Conservation (phyloP, 2,329 filamentous ascomycete genomes). For the Epichloe hybrida region DNA sequence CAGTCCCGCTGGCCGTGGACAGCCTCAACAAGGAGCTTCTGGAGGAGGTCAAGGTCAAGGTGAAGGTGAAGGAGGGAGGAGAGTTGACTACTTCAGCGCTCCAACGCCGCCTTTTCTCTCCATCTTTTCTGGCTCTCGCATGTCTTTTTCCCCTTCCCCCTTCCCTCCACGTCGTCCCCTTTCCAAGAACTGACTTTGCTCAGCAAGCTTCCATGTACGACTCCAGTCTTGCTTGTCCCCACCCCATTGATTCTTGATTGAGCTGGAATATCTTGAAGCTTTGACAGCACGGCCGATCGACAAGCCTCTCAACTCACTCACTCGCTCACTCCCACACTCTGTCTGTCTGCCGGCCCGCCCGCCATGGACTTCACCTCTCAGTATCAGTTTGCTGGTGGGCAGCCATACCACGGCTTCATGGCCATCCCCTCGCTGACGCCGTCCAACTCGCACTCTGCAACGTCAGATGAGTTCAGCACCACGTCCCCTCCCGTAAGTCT, state of each 20-base stretch:
- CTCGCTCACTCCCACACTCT: neutral
- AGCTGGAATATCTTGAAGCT: neutral
- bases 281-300: neutral
- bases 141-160: neutral
- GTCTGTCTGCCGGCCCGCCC: neutral
- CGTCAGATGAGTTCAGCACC: conserved; percentile 5
- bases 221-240: neutral
- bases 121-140: neutral
- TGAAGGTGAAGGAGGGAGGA: neutral
- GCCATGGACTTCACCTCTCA: conserved; percentile 38
- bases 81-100: neutral
- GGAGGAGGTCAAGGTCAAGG: too few species aligned
- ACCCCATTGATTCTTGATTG: neutral
- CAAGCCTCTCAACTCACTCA: neutral
- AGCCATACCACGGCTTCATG: conserved; percentile 41
- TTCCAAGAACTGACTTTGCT: too few species aligned
- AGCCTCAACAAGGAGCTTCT: too few species aligned
- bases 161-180: neutral
- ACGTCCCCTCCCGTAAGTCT: conserved; percentile 4
- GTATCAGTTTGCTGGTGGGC: conserved; percentile 33
- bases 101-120: neutral
- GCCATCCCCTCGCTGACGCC: conserved; percentile 40
- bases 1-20: too few species aligned
- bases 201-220: too few species aligned
- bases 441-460: conserved; percentile 16